Percentiles rank a stretch among this genome's conserved stretches.
Evolutionary conservation across 768 basidiomycete genomes (phyloP).

Genomic region (Pleurotus citrinopileatus): DNA sequence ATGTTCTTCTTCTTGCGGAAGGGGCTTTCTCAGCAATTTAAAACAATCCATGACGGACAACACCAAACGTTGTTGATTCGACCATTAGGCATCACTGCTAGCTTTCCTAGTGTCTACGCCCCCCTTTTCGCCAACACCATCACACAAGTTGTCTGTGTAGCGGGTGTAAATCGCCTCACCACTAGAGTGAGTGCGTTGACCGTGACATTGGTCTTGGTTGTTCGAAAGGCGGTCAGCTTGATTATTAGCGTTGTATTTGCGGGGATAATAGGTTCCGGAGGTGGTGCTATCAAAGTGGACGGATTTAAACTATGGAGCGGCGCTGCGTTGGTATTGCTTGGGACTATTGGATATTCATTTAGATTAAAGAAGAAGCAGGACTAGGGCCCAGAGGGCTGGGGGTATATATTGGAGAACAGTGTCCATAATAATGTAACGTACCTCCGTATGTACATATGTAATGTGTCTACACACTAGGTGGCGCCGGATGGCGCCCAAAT

Average conservation of each 20-base stretch:
- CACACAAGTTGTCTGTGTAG: slow-evolving; percentile 82
- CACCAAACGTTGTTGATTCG: slow-evolving; percentile 11
- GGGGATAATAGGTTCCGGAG: slow-evolving; percentile 18
- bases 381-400: slow-evolving; percentile 19
- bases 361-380: slow-evolving; percentile 25
- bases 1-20: slow-evolving; percentile 64
- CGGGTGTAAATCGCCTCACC: slow-evolving; percentile 86
- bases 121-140: slow-evolving; percentile 73
- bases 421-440: too few relatives aligned
- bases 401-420: not conserved
- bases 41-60: slow-evolving; percentile 37
- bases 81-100: slow-evolving; percentile 23
- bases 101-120: slow-evolving; percentile 58
- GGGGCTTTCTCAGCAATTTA: slow-evolving; percentile 48
- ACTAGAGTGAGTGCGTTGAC: slow-evolving; percentile 70
- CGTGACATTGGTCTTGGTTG: slow-evolving; percentile 77
- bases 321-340: slow-evolving; percentile 63
- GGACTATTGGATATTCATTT: slow-evolving; percentile 68
- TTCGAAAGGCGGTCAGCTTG: slow-evolving; percentile 78
- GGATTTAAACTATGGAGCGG: slow-evolving; percentile 61
- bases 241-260: slow-evolving; percentile 62
- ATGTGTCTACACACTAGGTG: too few relatives aligned
- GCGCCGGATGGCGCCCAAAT: too few relatives aligned
- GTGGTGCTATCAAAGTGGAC: slow-evolving; percentile 14
- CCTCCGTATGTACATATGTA: too few relatives aligned